Conservation (phyloP, 2,329 filamentous ascomycete species). For the Cordyceps tenuipes region DNA sequence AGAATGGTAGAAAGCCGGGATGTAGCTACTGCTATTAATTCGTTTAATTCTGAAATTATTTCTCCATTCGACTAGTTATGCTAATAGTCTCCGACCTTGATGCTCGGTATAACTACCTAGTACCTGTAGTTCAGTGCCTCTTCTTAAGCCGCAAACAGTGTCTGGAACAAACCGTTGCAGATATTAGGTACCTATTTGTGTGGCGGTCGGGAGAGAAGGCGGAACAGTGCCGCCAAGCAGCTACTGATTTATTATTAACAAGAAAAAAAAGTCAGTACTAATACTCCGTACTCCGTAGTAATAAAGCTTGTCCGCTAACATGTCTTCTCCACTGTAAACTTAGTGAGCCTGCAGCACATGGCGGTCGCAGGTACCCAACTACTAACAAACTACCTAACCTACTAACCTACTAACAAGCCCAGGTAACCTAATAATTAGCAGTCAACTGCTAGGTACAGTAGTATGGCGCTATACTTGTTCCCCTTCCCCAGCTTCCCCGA, state of each 20-base stretch:
- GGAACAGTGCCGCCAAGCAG: slow-evolving; percentile 4
- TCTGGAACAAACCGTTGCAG: not conserved
- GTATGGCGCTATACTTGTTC: too few relatives aligned
- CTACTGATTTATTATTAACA: too few relatives aligned
- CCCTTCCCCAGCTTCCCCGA: slow-evolving; percentile 7
- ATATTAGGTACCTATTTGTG: not conserved
- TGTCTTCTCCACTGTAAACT: not conserved
- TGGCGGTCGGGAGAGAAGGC: not conserved
- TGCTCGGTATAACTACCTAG: too few relatives aligned
- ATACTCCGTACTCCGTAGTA: too few relatives aligned
- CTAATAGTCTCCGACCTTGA: not conserved
- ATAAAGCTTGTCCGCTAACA: not conserved
- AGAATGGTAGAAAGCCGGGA: not conserved
- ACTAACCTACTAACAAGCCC: too few relatives aligned
- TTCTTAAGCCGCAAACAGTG: not conserved
- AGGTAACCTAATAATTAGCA: too few relatives aligned
- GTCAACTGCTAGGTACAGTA: too few relatives aligned
- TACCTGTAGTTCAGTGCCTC: not conserved
- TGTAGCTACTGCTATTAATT: not conserved
- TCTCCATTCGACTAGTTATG: not conserved
- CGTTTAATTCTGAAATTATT: not conserved
- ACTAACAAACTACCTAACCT: too few relatives aligned
- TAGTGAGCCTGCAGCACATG: not conserved
- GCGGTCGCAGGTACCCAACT: too few relatives aligned
- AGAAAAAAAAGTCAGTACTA: too few relatives aligned